Evolutionary conservation across 2,329 filamentous ascomycete genomes (phyloP).

Genomic region (Fusarium domesticum): DNA sequence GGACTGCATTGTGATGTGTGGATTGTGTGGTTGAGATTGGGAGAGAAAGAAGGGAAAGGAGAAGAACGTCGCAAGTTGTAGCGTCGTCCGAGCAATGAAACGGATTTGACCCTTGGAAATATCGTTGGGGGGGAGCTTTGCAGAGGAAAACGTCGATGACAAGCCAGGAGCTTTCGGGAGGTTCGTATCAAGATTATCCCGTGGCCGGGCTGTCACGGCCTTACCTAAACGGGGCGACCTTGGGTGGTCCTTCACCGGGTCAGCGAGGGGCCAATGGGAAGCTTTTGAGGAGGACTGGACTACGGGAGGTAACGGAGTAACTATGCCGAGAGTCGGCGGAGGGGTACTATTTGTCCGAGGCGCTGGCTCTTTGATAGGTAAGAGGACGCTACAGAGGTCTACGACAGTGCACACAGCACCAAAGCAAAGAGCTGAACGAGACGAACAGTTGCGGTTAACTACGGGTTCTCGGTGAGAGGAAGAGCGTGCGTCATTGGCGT

Average conservation of each 20-base stretch:
- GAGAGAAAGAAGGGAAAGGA: slow-evolving; percentile 9
- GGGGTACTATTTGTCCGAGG: slow-evolving; percentile 27
- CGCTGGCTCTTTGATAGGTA: slow-evolving; percentile 7
- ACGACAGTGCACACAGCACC: slow-evolving; percentile 7
- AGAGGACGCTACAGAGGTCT: slow-evolving; percentile 3
- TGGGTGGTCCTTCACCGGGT: slow-evolving; percentile 9
- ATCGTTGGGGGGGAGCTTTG: slow-evolving; percentile 19
- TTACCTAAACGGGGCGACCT: slow-evolving; percentile 25
- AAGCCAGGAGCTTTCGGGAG: slow-evolving; percentile 26
- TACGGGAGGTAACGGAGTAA: slow-evolving; percentile 31
- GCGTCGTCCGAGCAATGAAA: slow-evolving; percentile 18
- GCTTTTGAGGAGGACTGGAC: slow-evolving; percentile 16
- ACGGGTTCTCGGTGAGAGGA: slow-evolving; percentile 27
- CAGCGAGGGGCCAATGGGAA: slow-evolving; percentile 6
- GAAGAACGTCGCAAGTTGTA: slow-evolving; percentile 9
- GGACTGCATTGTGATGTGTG: slow-evolving; percentile 70
- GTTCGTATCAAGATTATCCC: slow-evolving; percentile 33
- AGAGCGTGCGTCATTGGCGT: slow-evolving; percentile 22
- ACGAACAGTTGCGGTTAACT: slow-evolving; percentile 25
- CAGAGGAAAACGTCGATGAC: slow-evolving; percentile 25
- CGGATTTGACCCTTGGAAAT: slow-evolving; percentile 3
- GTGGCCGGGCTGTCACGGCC: slow-evolving; percentile 25
- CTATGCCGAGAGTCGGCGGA: slow-evolving; percentile 19
- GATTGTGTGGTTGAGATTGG: slow-evolving; percentile 9
- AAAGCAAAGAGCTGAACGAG: slow-evolving; percentile 4